These are phyloP conservation scores for Rutstroemia sydowiana DNA, from an alignment of 2,329 filamentous ascomycete species.

Conservation along the genomic window DNA sequence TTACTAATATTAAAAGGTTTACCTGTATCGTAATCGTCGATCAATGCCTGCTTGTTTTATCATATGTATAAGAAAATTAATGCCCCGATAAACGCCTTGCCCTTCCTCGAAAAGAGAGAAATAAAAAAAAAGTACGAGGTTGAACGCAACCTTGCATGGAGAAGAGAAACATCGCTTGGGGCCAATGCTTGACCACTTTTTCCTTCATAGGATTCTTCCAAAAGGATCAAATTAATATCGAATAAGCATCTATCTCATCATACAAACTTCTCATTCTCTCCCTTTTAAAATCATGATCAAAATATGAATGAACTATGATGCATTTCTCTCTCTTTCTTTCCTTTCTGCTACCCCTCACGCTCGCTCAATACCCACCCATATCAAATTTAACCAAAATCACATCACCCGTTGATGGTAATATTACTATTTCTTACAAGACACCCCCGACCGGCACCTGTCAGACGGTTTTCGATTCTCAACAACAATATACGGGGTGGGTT, in stretches of 20 bases:
- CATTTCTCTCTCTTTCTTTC: slow-evolving; percentile 17
- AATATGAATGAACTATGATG: slow-evolving; percentile 28
- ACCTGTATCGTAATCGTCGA: no score
- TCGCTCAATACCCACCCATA: slow-evolving; percentile 33
- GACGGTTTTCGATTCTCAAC: slow-evolving; percentile 56
- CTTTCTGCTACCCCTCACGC: slow-evolving; percentile 17
- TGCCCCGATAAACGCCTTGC: no score
- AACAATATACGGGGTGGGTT: slow-evolving; percentile 67
- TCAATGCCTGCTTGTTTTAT: no score
- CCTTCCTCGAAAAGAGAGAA: not conserved
- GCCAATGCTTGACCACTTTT: not conserved
- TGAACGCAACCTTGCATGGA: not conserved
- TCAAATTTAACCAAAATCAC: slow-evolving; percentile 46
- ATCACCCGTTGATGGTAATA: slow-evolving; percentile 54
- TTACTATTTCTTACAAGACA: slow-evolving; percentile 62
- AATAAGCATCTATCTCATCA: not conserved
- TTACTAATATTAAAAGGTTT: no score
- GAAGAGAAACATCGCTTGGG: not conserved
- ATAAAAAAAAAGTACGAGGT: not conserved
- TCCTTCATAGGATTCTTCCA: not conserved
- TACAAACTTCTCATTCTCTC: not conserved
- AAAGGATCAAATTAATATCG: not conserved
- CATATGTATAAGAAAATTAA: no score
- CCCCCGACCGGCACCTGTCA: slow-evolving; percentile 53
- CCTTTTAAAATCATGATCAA: slow-evolving; percentile 12